Conservation (phyloP, 176 grass and related monocot species). For the Melocanna baccifera region DNA sequence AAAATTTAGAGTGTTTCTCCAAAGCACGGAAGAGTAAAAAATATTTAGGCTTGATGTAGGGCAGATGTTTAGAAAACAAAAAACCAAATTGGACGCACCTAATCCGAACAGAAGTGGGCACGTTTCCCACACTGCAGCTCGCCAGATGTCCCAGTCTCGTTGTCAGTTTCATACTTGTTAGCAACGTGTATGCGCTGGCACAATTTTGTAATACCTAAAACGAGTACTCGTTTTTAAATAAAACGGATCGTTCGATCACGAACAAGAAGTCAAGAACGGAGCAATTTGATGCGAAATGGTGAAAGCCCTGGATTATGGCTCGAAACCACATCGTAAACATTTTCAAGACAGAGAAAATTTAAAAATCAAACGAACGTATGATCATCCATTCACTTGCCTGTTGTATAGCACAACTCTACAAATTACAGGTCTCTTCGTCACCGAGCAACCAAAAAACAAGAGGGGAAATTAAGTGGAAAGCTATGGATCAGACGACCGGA, state of each 20-base stretch:
- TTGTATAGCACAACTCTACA: not conserved
- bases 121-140: not conserved
- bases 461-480: not conserved
- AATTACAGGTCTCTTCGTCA: not conserved
- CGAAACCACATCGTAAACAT: not conserved
- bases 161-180: not conserved
- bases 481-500: not conserved
- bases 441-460: not conserved
- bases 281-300: not conserved
- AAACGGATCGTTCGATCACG: not conserved
- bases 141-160: not conserved
- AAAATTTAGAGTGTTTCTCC: not conserved
- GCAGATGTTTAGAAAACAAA: not conserved
- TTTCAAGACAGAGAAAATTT: not conserved
- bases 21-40: not conserved
- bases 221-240: not conserved
- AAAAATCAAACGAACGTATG: not conserved
- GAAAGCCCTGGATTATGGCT: not conserved
- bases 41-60: not conserved
- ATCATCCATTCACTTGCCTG: not conserved
- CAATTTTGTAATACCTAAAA: not conserved
- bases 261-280: not conserved
- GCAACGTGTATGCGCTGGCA: constrained; percentile 5
- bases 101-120: not conserved
- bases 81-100: not conserved